phyloP scores from a whole-genome alignment of 345 rosid genomes.

The Eucalyptus albens region DNA sequence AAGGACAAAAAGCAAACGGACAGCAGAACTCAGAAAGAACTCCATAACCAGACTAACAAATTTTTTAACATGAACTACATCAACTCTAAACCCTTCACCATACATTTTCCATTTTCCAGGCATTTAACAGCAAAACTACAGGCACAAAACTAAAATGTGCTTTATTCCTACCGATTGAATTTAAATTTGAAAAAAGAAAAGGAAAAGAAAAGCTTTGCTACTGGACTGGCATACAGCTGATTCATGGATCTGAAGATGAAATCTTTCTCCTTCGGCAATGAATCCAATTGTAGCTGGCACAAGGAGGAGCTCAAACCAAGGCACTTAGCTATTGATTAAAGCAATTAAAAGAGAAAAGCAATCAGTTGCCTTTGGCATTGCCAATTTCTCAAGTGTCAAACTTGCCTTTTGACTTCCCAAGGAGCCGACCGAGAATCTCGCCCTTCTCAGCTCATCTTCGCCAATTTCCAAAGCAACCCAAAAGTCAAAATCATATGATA shows the following conservation, averaged over 20 bases:
- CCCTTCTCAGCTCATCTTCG: neutral
- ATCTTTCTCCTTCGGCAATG: neutral
- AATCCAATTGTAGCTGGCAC: neutral
- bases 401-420: neutral
- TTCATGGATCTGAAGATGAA: neutral
- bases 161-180: neutral
- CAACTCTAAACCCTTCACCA: neutral
- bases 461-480: neutral
- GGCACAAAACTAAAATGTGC: neutral
- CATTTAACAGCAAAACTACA: neutral
- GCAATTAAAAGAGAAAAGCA: neutral
- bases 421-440: neutral
- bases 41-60: neutral
- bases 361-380: neutral
- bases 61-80: neutral
- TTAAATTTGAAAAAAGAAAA: neutral
- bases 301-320: neutral
- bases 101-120: neutral
- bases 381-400: neutral
- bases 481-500: neutral
- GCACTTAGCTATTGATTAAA: neutral
- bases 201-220: neutral
- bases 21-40: neutral
- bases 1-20: neutral
- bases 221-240: neutral